These are phyloP conservation scores for Strigomonas culicis DNA, from an alignment of 208 protist genomes.

Conservation along the genomic window DNA sequence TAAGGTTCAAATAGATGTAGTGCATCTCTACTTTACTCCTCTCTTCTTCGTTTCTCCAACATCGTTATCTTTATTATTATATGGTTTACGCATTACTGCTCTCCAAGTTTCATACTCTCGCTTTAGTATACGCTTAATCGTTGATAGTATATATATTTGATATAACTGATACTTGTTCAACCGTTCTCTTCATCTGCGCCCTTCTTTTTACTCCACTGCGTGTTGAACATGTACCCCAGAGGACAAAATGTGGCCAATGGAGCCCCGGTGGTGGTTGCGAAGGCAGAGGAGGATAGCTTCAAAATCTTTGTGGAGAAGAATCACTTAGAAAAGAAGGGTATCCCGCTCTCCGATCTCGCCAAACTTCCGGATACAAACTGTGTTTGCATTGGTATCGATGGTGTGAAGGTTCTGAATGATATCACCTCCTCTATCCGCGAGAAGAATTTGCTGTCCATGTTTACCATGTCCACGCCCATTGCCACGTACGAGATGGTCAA, in stretches of 20 bases:
- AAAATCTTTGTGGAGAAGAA: constrained; percentile 56
- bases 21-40: too few relatives aligned
- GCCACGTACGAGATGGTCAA: constrained; percentile 56
- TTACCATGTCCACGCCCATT: constrained; percentile 63
- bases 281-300: constrained; percentile 19
- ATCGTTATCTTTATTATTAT: too few relatives aligned
- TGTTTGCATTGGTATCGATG: constrained; percentile 69
- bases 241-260: not conserved
- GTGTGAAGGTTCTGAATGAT: constrained; percentile 75
- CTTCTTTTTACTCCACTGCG: too few relatives aligned
- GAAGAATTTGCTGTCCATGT: constrained; percentile 53
- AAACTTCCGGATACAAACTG: constrained; percentile 41
- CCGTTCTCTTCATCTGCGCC: too few relatives aligned
- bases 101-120: too few relatives aligned
- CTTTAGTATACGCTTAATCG: too few relatives aligned
- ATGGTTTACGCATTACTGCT: too few relatives aligned
- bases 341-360: constrained; percentile 44
- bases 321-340: constrained; percentile 58
- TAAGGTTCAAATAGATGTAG: too few relatives aligned
- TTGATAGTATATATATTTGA: too few relatives aligned
- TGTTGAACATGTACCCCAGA: constrained; percentile 25
- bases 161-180: too few relatives aligned
- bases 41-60: too few relatives aligned
- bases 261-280: not conserved
- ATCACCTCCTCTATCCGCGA: constrained; percentile 57